Conservation (phyloP, 495 filamentous ascomycete genomes). For the Podospora tetraspora region DNA sequence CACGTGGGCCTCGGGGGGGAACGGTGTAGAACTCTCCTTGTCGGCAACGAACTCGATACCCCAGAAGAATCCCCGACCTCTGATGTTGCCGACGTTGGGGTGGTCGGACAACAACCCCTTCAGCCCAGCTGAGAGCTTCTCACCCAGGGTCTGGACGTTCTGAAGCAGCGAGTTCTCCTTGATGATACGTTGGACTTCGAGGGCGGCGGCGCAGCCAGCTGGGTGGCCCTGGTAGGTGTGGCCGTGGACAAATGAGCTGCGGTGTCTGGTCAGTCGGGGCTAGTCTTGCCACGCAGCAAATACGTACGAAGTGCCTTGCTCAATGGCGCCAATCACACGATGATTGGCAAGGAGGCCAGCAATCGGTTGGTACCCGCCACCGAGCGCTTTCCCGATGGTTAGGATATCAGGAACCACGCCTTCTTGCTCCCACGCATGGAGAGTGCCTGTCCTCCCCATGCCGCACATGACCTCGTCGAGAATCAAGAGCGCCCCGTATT, state of each 20-base stretch:
- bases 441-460: slow-evolving; percentile 62
- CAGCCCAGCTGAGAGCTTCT: slow-evolving; percentile 43
- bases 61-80: slow-evolving; percentile 61
- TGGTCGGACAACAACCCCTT: slow-evolving; percentile 39
- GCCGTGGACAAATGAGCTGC: slow-evolving; percentile 48
- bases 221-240: slow-evolving; percentile 63
- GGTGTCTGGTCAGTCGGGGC: slow-evolving; percentile 7
- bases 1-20: slow-evolving; percentile 39
- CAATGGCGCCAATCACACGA: slow-evolving; percentile 49
- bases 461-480: slow-evolving; percentile 80
- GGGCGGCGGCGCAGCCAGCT: slow-evolving; percentile 52
- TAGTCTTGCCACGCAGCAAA: not conserved
- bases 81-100: slow-evolving; percentile 59
- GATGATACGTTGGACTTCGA: slow-evolving; percentile 57
- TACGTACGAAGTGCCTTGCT: slow-evolving; percentile 51
- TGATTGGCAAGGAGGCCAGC: slow-evolving; percentile 54
- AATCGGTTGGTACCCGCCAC: slow-evolving; percentile 60
- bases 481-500: slow-evolving; percentile 68
- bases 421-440: slow-evolving; percentile 66
- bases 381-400: slow-evolving; percentile 60
- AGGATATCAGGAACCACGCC: slow-evolving; percentile 54
- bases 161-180: slow-evolving; percentile 48
- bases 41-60: slow-evolving; percentile 54
- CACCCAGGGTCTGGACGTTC: slow-evolving; percentile 50
- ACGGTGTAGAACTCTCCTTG: slow-evolving; percentile 43